Percentiles rank a stretch among this genome's conserved stretches.
Conservation (phyloP, 805 yeast genomes). For the Nadsonia fulvescens region DNA sequence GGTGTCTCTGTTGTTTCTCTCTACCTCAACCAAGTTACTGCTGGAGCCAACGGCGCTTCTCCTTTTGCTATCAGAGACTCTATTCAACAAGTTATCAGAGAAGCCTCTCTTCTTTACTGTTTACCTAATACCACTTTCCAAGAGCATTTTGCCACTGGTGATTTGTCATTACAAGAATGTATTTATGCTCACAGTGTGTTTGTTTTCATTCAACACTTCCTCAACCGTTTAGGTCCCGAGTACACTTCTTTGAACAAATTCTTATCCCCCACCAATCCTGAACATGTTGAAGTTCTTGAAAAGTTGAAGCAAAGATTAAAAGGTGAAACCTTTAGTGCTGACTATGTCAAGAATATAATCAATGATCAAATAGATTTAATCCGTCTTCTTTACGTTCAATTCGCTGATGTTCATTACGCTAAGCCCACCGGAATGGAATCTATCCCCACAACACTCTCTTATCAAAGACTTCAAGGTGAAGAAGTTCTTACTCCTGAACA, state of each 20-base stretch:
- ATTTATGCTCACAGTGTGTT: slow-evolving; percentile 89
- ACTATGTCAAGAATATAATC: slow-evolving; percentile 63
- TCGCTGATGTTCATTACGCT: slow-evolving; percentile 76
- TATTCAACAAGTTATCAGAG: slow-evolving; percentile 78
- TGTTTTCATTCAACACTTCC: slow-evolving; percentile 82
- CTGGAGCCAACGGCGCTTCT: slow-evolving; percentile 18
- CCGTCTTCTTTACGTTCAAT: slow-evolving; percentile 70
- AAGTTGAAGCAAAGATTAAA: slow-evolving; percentile 77
- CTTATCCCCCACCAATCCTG: slow-evolving; percentile 42
- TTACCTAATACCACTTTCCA: slow-evolving; percentile 77
- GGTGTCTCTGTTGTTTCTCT: slow-evolving; percentile 76
- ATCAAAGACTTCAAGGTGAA: slow-evolving; percentile 64
- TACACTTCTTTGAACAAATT: slow-evolving; percentile 50
- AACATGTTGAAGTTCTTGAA: slow-evolving; percentile 57
- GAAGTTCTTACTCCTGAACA: slow-evolving; percentile 62
- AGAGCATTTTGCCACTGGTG: slow-evolving; percentile 50
- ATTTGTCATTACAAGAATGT: slow-evolving; percentile 82
- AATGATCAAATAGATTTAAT: slow-evolving; percentile 52
- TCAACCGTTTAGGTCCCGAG: slow-evolving; percentile 86
- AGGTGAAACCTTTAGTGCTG: slow-evolving; percentile 82
- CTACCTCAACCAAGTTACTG: slow-evolving; percentile 49
- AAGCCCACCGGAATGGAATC: slow-evolving; percentile 19
- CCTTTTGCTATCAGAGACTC: slow-evolving; percentile 46
- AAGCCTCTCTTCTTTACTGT: slow-evolving; percentile 81
- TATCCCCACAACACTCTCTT: slow-evolving; percentile 47